Percentiles rank a stretch among this genome's conserved stretches.
These are phyloP conservation scores for Lentinula edodes DNA, from an alignment of 768 basidiomycete species.

Conservation along the genomic window DNA sequence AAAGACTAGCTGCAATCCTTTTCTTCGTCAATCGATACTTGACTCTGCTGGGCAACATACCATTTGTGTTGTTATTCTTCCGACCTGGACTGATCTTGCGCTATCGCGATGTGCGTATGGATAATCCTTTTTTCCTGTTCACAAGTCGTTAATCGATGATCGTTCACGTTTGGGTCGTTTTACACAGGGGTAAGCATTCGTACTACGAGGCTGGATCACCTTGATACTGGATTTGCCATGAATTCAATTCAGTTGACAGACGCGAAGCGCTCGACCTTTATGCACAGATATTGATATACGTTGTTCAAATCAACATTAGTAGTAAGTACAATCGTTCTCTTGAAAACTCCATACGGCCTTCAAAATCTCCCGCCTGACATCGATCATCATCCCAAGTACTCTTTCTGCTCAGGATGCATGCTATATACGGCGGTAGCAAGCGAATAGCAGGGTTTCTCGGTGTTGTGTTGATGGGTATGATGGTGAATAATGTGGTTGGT, in stretches of 20 bases:
- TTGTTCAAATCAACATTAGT: background rate
- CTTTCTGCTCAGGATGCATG: background rate
- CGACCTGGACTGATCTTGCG: background rate
- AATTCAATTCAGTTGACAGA: background rate
- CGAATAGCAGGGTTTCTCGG: background rate
- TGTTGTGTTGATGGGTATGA: background rate
- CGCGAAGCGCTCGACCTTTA: background rate
- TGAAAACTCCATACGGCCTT: background rate
- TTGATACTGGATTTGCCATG: background rate
- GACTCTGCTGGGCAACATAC: conserved; percentile 1
- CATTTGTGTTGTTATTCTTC: background rate
- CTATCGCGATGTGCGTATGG: background rate
- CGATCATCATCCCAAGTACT: background rate
- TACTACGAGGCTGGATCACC: background rate
- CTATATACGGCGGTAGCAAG: background rate
- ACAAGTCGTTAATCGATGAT: no score
- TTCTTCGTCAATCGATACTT: conserved; percentile 7
- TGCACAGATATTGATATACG: background rate
- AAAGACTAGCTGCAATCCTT: background rate
- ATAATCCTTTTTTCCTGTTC: background rate
- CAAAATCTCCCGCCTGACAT: background rate
- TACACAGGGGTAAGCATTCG: background rate
- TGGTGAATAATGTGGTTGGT: background rate
- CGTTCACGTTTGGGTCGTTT: background rate
- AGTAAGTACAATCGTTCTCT: background rate